These are phyloP conservation scores for Aspergillus sp. DNA, from an alignment of 2,329 filamentous ascomycete genomes.

Conservation along the genomic window DNA sequence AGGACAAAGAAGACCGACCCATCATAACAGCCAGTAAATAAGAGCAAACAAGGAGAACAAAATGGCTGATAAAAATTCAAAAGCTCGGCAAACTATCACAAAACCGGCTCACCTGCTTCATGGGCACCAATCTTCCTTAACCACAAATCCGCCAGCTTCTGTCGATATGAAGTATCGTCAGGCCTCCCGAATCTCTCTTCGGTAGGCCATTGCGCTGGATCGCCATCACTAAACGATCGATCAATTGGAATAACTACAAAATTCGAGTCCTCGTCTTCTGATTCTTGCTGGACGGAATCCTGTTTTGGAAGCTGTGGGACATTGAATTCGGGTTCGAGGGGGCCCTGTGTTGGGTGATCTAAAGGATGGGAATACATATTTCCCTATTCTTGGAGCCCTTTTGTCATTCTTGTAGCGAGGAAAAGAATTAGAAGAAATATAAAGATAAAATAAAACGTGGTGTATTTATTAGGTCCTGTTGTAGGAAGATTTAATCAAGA, in stretches of 20 bases:
- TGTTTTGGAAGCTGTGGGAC: neutral
- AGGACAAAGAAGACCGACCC: neutral
- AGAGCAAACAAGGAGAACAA: neutral
- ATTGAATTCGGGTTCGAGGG: constrained; percentile 1
- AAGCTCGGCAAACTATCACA: neutral
- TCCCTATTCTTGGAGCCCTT: neutral
- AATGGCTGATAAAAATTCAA: neutral
- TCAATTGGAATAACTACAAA: constrained; percentile 34
- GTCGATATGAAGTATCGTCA: constrained; percentile 47
- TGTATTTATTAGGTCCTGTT: neutral
- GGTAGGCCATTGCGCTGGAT: constrained; percentile 36
- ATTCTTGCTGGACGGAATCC: neutral
- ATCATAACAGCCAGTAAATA: neutral
- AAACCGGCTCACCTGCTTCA: constrained; percentile 32
- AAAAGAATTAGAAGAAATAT: neutral
- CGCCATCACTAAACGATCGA: constrained; percentile 40
- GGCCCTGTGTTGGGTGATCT: neutral
- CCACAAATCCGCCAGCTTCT: constrained; percentile 51
- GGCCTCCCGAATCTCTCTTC: constrained; percentile 33
- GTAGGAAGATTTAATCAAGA: neutral
- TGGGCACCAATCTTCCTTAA: constrained; percentile 43
- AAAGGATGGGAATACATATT: neutral
- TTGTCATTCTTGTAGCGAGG: neutral
- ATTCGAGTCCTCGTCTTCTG: constrained; percentile 21
- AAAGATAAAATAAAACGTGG: neutral